Evolutionary conservation across 768 basidiomycete genomes (phyloP), one percentile per base, ranked within the genome.

Genomic region (Russula brevipes): DNA sequence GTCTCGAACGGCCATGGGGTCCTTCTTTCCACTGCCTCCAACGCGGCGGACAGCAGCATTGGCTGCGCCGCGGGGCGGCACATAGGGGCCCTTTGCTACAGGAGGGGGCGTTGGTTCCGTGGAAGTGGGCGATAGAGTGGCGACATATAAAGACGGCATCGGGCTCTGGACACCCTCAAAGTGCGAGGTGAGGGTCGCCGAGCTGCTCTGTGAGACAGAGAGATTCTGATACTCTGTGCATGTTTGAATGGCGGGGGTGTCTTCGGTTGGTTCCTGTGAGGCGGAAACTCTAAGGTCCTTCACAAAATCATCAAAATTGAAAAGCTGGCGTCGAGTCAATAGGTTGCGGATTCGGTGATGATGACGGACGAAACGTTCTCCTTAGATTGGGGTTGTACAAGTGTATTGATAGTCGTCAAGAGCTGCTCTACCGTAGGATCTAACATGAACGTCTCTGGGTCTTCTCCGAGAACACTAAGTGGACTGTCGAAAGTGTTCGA

Each of bases 241-340:
- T 31, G 41, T 36, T 42, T n/a, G 41, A 7, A 33, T 16, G 4
- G 47, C 35, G 8, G 24, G 24, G 10, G 19, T 10, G 16, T 11
- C 30, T 9, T 10, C 14, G 4, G 24, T 30, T 1, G 24, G 24
- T 45, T 50, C 60, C 2, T 33, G 53, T 2, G 54, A 30, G 24
- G 49, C 16, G 3, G 35, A 31, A n/a, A 7, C 17, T 9, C 47
- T 54, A 39, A 59, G 45, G 19, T 64, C 63, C 35, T 50, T 41
- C 4, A 64, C 47, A 24, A 59, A 64, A 9, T 64, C 63, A 4
- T 64, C 63, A 31, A 64, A 44, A 38, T 64, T 59, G 58, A 64
- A 64, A 64, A 7, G 6, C 10, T 17, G 59, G 57, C 1, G 30
- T 3, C 16, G 38, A 17, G 17, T 64, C 58, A 1, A 30, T 39